A percentile compares a stretch with the other conserved stretches of the same genome.
Evolutionary conservation across 148 eudicot species (phyloP).

Genomic region (Rhododendron henanense): DNA sequence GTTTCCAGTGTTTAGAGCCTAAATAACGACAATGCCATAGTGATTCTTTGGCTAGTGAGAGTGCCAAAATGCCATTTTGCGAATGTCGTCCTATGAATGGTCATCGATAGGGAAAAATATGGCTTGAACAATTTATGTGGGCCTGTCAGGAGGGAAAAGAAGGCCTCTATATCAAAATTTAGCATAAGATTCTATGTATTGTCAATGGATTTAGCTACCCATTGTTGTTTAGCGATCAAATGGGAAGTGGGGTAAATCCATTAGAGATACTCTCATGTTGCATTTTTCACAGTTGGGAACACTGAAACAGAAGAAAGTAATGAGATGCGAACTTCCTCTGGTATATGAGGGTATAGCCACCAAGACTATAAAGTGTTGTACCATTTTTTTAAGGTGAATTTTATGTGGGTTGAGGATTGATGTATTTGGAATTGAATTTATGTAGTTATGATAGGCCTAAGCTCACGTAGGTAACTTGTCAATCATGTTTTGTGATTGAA

Average conservation of each 20-base stretch:
- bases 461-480: background rate
- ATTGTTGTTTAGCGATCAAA: background rate
- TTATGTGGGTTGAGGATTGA: background rate
- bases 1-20: too few species aligned
- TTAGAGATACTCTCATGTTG: too few species aligned
- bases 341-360: background rate
- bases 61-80: background rate
- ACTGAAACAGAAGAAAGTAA: too few species aligned
- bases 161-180: background rate
- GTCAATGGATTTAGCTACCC: background rate
- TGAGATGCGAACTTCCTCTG: too few species aligned
- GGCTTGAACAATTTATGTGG: background rate
- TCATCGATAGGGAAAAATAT: background rate
- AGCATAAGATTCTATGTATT: background rate
- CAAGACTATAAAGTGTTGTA: too few species aligned
- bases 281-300: too few species aligned
- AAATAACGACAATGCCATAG: too few species aligned
- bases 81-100: background rate
- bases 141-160: background rate
- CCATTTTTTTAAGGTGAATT: background rate
- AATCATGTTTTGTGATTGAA: background rate
- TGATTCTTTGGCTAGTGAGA: too few species aligned
- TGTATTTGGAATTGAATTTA: background rate
- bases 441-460: background rate
- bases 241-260: too few species aligned